Evolutionary conservation across 345 rosid genomes (phyloP), one percentile per base, ranked within the genome.

Genomic region (Corchorus olitorius): DNA sequence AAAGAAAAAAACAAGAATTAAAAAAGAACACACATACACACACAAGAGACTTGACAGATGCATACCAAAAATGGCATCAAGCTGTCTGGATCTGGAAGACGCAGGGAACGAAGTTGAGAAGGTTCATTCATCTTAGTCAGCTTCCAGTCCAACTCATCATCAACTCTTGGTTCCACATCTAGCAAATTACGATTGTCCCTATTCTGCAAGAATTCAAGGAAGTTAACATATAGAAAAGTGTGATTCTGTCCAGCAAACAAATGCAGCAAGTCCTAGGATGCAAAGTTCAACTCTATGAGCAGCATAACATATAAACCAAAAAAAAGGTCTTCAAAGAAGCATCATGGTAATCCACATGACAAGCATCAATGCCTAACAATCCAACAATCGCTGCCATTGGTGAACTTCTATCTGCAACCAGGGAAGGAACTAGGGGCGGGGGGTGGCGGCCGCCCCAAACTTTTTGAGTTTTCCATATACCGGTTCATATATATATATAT

Each of bases 71-170:
- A 85, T 12, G 82, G 86, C 72, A 81, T 75, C 75, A 86, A 64
- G 61, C 79, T 87, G 69, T n/a, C n/a, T n/a, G n/a, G n/a, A n/a
- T 91, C 96, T 69, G 92, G 92, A 73, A 91, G 89, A 73, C 84
- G 84, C 69, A 88, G 75, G 79, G 92, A 84, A 65, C 88, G 89
- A 70, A 89, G 86, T 65, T 89, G 88, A 72, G 88, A 81, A 52
- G 84, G 82, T 83, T 89, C 93, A 39, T 65, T 81, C 65, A 89
- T 85, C 74, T 89, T 91, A 50, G 84, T 85, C 79, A 86, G 87
- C 81, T 87, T 91, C 96, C 91, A 91, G 65, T 89, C 93, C 63
- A 81, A 78, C 50, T 85, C 87, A 77, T 85, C 92, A 60, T 84
- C 68, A 43, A 87, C 82, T 84, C 91, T 81, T 60, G 90, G 89